Evolutionary conservation across 164 flowering plant species (phyloP), one percentile per base, ranked within the genome.

Genomic region (Echeveria elegans): DNA sequence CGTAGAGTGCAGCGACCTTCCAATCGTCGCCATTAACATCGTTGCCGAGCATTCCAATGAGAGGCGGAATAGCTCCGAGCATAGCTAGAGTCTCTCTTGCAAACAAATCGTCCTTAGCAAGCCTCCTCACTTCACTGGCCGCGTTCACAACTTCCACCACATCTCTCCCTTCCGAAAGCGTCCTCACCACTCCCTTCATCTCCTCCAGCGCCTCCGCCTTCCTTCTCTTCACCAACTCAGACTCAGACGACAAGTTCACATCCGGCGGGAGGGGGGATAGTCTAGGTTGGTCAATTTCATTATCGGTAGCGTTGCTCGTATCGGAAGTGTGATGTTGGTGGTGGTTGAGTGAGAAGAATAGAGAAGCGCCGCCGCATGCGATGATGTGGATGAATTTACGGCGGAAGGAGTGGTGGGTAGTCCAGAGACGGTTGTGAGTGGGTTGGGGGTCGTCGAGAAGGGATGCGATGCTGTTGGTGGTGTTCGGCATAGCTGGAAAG

Each of bases 51-150:
- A 90, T 73, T 10, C 79, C 85, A 18, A 90, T 86, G 0, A 93
- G 78, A 31, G 96, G 87, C 14, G 98, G 98, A 66, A 93, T 93
- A 12, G 86, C 87, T 23, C 98, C 98, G 16, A 90, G 84, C 90
- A 90, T 81, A 0, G 96, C 90, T 0, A 93, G 78, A 30, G 90
- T 85, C 21, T 66, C 74, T 70, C 98, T 80, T 0, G 88, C 90
- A 40, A 75, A 82, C 0, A 81, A 41, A 67, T 87, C 85, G 9
- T 87, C 97, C 78, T 86, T 90, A 12, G 94, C 83, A 5, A 85
- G 73, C 80, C 77, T 68, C 73, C 97, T 81, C 63, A 90, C 90
- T 16, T 71, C 73, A 0, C 64, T 24, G 14, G 82, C 81, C 7
- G 77, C 82, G 18, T n/a, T 71, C 30, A 38, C 68, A 21, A 29